Conservation (phyloP, 441 rosid genomes). For the Aquilaria agallochum region DNA sequence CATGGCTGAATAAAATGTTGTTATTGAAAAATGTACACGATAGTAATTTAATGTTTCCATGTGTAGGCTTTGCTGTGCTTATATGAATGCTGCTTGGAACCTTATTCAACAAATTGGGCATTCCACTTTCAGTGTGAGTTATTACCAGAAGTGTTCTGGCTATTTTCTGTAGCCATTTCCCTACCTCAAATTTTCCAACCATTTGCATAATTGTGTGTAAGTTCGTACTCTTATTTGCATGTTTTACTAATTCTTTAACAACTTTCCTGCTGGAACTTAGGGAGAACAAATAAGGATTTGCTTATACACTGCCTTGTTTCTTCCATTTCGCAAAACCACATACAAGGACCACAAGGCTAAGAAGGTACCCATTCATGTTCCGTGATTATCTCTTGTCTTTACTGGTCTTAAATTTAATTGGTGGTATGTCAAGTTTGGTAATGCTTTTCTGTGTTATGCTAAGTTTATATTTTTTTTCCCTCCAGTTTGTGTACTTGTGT, state of each 20-base stretch:
- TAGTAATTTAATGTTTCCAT: not conserved
- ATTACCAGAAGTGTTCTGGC: not conserved
- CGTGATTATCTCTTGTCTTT: not conserved
- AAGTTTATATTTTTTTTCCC: too few relatives aligned
- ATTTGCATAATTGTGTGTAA: too few relatives aligned
- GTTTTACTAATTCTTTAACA: too few relatives aligned
- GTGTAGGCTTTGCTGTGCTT: constrained; percentile 58
- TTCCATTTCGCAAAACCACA: constrained; percentile 50
- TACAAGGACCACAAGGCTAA: constrained; percentile 65
- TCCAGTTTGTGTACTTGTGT: too few relatives aligned
- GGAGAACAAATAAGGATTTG: constrained; percentile 76
- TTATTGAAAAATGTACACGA: too few relatives aligned
- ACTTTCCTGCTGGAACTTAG: constrained; percentile 33
- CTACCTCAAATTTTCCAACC: too few relatives aligned
- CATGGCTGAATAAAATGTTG: too few relatives aligned
- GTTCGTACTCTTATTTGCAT: not conserved
- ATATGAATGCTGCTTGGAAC: constrained; percentile 65
- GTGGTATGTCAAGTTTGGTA: constrained; percentile 7
- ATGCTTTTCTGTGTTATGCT: constrained; percentile 6
- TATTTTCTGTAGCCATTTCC: not conserved
- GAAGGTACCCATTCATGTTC: constrained; percentile 35
- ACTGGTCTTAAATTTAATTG: not conserved
- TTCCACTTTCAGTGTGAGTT: constrained; percentile 52
- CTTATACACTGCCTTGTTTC: constrained; percentile 82
- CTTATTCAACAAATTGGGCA: constrained; percentile 54